Evolutionary conservation across 306 rosid genomes (phyloP).

Genomic region (Pterocarpus santalinus): DNA sequence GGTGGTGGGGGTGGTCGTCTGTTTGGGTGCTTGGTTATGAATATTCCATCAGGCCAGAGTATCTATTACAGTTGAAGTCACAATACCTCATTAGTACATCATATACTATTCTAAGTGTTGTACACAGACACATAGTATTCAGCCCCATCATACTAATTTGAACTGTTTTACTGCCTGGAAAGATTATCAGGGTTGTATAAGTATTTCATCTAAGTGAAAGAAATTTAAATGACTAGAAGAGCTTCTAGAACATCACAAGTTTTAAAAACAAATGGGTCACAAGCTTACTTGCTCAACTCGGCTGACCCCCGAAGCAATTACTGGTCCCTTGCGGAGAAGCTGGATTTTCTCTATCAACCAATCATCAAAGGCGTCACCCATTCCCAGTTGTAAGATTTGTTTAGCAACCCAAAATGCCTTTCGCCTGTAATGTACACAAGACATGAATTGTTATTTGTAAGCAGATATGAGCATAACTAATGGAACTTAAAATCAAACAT

Average conservation of each 20-base stretch:
- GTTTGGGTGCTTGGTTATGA: slow-evolving; percentile 92
- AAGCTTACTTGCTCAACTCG: slow-evolving; percentile 83
- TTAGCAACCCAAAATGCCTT: slow-evolving; percentile 99
- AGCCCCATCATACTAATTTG: slow-evolving; percentile 26
- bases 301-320: slow-evolving; percentile 85
- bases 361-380: slow-evolving; percentile 99
- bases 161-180: slow-evolving; percentile 28
- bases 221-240: not conserved
- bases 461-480: slow-evolving; percentile 31
- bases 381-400: slow-evolving; percentile 93
- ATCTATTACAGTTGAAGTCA: slow-evolving; percentile 63
- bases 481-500: slow-evolving; percentile 27
- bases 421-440: slow-evolving; percentile 63
- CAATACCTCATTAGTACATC: slow-evolving; percentile 50
- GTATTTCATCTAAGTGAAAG: slow-evolving; percentile 22
- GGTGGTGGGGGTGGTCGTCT: slow-evolving; percentile 62
- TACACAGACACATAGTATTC: slow-evolving; percentile 31
- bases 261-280: slow-evolving; percentile 17
- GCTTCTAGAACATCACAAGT: slow-evolving; percentile 41
- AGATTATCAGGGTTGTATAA: slow-evolving; percentile 40
- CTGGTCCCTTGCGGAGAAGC: slow-evolving; percentile 88
- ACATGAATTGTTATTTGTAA: slow-evolving; percentile 35
- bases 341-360: slow-evolving; percentile 95
- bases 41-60: slow-evolving; percentile 98
- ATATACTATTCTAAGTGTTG: slow-evolving; percentile 13